Evolutionary conservation across 768 basidiomycete genomes (phyloP), one percentile per base, ranked within the genome.

Genomic region (Tylopilus plumbeoviolaceoides): DNA sequence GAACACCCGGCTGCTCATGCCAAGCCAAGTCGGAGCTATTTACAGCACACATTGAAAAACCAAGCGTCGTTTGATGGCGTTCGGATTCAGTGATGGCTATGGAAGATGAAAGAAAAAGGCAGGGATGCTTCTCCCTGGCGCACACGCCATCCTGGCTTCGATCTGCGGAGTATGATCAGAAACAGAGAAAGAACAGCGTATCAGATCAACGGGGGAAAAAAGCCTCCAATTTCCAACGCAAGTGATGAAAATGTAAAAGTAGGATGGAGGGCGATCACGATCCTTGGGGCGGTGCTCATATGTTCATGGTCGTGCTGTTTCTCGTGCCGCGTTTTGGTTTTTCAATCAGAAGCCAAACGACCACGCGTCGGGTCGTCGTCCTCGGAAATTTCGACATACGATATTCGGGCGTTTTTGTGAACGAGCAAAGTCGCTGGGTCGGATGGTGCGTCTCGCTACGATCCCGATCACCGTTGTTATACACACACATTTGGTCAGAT

Each of bases 81-180:
- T 63, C 53, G 59, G 59, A 64, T 64, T 66, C 54, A 56, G 50
- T 64, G 54, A 62, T 62, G 36, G 56, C 30, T 61, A 65, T 66
- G 64, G 64, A 66, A 56, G 59, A 18, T 3, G 9, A 10, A 18
- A 18, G n/a, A 9, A 38, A 54, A 49, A 42, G 28, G 21, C 28
- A 10, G 33, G 54, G 44, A 54, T 53, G 57, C 31, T 44, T 54
- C 47, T 4, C 30, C 8, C 11, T 9, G 2, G 7, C 9, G 38
- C 38, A 7, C n/a, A 2, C 38, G n/a, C n/a, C 51, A 40, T 40
- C 44, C 46, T 39, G 28, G 57, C 55, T 59, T 61, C 64, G 62
- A 62, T 63, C 59, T 65, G 64, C 55, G 64, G 57, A 59, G 65
- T 53, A 38, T 18, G 53, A 59, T 61, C 44, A 56, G 51, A 28